A percentile compares a stretch with the other conserved stretches of the same genome.
Evolutionary conservation across 1,284 basidiomycete genomes (phyloP).

Genomic region (Fomitopsis betulina): DNA sequence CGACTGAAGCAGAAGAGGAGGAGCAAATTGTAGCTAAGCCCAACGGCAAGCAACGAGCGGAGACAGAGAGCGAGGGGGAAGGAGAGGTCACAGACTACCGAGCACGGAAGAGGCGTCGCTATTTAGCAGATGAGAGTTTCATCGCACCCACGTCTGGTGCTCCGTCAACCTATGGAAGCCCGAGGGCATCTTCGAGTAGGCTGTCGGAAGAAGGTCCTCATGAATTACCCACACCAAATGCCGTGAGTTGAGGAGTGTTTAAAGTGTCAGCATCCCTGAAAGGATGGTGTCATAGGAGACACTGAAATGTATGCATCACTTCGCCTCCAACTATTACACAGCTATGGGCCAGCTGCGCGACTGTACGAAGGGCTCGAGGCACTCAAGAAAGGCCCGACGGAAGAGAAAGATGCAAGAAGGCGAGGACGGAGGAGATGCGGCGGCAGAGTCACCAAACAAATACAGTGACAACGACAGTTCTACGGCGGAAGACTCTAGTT

Average conservation of each 20-base stretch:
- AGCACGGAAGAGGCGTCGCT: constrained; percentile 33
- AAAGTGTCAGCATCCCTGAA: not conserved
- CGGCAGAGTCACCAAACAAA: not conserved
- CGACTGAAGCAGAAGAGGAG: constrained; percentile 2
- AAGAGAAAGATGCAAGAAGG: constrained; percentile 30
- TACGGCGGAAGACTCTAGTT: not conserved
- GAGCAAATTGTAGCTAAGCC: constrained; percentile 5
- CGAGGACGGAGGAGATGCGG: constrained; percentile 4
- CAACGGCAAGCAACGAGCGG: constrained; percentile 25
- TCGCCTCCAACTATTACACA: constrained; percentile 57
- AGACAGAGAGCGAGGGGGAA: constrained; percentile 13
- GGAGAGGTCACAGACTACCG: constrained; percentile 21
- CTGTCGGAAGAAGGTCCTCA: not conserved
- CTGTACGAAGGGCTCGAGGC: constrained; percentile 41
- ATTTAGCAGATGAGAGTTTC: constrained; percentile 36
- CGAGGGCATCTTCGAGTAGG: not conserved
- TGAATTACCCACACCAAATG: constrained; percentile 35
- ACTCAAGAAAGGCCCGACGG: constrained; percentile 40
- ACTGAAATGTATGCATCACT: constrained; percentile 65
- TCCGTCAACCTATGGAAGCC: not conserved
- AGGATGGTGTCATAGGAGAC: constrained; percentile 47
- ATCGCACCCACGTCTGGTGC: constrained; percentile 14
- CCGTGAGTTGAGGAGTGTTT: constrained; percentile 33
- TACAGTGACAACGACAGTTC: not conserved
- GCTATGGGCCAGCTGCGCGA: constrained; percentile 56